These are phyloP conservation scores for Penicillium sp. DNA, from an alignment of 2,329 filamentous ascomycete species.

Conservation along the genomic window DNA sequence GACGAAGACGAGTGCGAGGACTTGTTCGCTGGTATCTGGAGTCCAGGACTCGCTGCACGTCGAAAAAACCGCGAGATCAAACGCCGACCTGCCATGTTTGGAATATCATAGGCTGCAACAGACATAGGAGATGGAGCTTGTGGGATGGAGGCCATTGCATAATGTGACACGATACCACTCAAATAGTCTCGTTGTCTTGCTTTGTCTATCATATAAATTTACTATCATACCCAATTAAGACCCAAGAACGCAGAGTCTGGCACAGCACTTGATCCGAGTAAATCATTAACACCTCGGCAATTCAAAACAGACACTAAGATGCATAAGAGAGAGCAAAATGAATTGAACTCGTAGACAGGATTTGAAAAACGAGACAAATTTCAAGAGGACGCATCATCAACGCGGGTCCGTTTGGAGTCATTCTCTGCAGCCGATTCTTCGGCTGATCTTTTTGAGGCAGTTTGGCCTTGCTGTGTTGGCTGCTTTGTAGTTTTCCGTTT, in stretches of 20 bases:
- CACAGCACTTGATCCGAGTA: background rate
- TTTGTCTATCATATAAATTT: background rate
- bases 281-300: conserved; percentile 1
- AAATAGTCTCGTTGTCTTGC: background rate
- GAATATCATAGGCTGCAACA: conserved; percentile 18
- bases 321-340: background rate
- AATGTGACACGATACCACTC: background rate
- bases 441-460: conserved; percentile 31
- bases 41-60: conserved; percentile 50
- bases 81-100: conserved; percentile 26
- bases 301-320: background rate
- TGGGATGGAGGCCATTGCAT: background rate
- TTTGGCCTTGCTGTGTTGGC: conserved; percentile 13
- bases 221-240: background rate
- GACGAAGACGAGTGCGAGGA: conserved; percentile 68
- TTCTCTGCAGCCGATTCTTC: conserved; percentile 22
- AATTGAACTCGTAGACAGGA: background rate
- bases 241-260: background rate
- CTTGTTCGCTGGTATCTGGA: conserved; percentile 63
- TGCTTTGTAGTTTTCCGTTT: conserved; percentile 50
- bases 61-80: conserved; percentile 44
- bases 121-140: background rate
- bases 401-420: conserved; percentile 29
- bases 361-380: background rate
- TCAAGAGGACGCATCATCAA: conserved; percentile 15